phyloP scores from a whole-genome alignment of 2,329 filamentous ascomycete species.

The Botrytis fabae region DNA sequence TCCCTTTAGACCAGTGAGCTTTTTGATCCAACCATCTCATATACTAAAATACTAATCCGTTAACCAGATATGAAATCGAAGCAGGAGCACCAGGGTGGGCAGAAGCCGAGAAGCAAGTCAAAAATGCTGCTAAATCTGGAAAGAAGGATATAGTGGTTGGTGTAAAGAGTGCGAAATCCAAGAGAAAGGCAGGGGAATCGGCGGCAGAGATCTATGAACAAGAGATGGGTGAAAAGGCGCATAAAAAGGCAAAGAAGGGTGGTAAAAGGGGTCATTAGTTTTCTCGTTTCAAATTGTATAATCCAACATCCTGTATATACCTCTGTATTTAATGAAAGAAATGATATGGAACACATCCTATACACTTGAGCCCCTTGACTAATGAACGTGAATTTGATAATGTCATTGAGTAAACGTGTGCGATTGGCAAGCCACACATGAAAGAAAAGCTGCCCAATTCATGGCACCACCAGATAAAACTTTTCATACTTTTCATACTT shows the following conservation, averaged over 20 bases:
- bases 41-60: slow-evolving; percentile 31
- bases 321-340: slow-evolving; percentile 20
- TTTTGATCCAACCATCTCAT: slow-evolving; percentile 7
- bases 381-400: neutral
- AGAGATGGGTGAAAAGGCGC: slow-evolving; percentile 54
- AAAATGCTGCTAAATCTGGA: slow-evolving; percentile 54
- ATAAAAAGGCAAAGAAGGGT: slow-evolving; percentile 56
- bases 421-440: slow-evolving; percentile 4
- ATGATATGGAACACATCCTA: neutral
- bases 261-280: slow-evolving; percentile 35
- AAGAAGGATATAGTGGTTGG: slow-evolving; percentile 68
- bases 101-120: slow-evolving; percentile 74
- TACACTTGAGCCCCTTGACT: no score
- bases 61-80: slow-evolving; percentile 63
- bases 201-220: slow-evolving; percentile 64
- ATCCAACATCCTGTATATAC: slow-evolving; percentile 16
- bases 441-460: slow-evolving; percentile 6
- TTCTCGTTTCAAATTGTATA: slow-evolving; percentile 6
- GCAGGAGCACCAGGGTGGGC: slow-evolving; percentile 62
- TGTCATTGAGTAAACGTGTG: neutral
- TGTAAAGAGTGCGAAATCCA: slow-evolving; percentile 74
- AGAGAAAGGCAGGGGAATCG: slow-evolving; percentile 67
- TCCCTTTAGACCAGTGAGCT: slow-evolving; percentile 82
- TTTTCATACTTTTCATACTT: neutral
- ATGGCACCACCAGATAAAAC: neutral